Base-by-base conservation (phyloP, 2,329 filamentous ascomycete species). In the Nemania sp. region DNA sequence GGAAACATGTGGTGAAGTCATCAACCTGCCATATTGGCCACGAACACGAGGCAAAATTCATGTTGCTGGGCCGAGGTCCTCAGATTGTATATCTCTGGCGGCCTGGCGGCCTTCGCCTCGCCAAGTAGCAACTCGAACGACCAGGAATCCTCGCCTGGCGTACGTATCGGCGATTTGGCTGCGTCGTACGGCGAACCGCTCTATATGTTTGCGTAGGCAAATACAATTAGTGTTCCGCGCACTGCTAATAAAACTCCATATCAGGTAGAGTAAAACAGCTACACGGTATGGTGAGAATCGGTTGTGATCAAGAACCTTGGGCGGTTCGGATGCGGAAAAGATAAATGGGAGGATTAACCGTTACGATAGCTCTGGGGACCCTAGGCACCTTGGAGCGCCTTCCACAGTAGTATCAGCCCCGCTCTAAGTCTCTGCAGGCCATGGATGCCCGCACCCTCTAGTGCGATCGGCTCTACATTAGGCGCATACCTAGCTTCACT, bases 1-100 rank as follows among this genome's bases (percentile, higher is more conserved):
- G 80, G 67, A 87, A 86, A 70, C 84, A 87, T 47, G 75, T 73
- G 37, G 77, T 81, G 63, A 88, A 81, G 72, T 88, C 84, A 71
- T 88, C 84, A 58, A 81, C 72, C 59, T 73, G 76, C 84, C 84
- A 88, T 69, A 84, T 72, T 46, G 81, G 80, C 80, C 77, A 80
- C 45, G 74, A 69, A 68, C 81, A 84, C 56, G 76, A 76, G 66
- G 78, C 80, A 69, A 81, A 79, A 63, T 75, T 64, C 65, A 68
- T 68, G 59, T 64, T 66, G 60, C 56, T 46, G 49, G 34, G 46
- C 47, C 56, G 52, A 55, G 56, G 48, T 54, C 53, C 57, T 14
- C 17, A 39, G n/a, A 14, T 9, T 6, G 15, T 14, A 12, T 47
- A 6, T 33, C 30, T 42, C 33, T 20, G 49, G 40, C 48, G 49